Conservation (phyloP, 169 alveolate species). For the Plasmodium reichenowi region DNA sequence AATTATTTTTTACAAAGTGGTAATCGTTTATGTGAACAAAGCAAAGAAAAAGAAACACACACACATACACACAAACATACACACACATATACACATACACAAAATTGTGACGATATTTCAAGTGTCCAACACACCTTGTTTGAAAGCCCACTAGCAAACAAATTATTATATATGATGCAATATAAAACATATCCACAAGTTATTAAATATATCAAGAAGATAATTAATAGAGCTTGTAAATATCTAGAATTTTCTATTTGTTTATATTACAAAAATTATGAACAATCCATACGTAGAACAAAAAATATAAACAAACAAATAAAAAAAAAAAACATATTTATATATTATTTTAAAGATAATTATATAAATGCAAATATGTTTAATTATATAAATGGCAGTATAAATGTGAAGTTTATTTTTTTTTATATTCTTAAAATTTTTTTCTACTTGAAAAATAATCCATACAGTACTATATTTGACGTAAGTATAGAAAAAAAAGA, state of each 20-base stretch:
- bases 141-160: constrained; percentile 34
- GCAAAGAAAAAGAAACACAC: constrained; percentile 1
- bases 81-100: no score
- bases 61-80: background rate
- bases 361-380: constrained; percentile 43
- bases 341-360: constrained; percentile 60
- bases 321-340: constrained; percentile 1
- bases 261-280: constrained; percentile 18
- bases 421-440: constrained; percentile 52
- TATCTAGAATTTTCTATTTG: constrained; percentile 33
- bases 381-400: constrained; percentile 55
- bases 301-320: background rate
- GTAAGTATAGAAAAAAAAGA: constrained; percentile 17
- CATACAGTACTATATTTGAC: constrained; percentile 68
- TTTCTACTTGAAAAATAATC: constrained; percentile 54
- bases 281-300: background rate
- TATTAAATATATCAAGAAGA: constrained; percentile 44
- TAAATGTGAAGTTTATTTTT: constrained; percentile 57
- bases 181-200: constrained; percentile 43
- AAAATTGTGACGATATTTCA: no score
- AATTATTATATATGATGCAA: constrained; percentile 24
- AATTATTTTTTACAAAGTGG: constrained; percentile 33
- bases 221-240: constrained; percentile 48
- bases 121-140: background rate
- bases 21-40: constrained; percentile 6